These are phyloP conservation scores for Neofusicoccum kwambonambiense DNA, from an alignment of 2,329 filamentous ascomycete species.

Conservation along the genomic window DNA sequence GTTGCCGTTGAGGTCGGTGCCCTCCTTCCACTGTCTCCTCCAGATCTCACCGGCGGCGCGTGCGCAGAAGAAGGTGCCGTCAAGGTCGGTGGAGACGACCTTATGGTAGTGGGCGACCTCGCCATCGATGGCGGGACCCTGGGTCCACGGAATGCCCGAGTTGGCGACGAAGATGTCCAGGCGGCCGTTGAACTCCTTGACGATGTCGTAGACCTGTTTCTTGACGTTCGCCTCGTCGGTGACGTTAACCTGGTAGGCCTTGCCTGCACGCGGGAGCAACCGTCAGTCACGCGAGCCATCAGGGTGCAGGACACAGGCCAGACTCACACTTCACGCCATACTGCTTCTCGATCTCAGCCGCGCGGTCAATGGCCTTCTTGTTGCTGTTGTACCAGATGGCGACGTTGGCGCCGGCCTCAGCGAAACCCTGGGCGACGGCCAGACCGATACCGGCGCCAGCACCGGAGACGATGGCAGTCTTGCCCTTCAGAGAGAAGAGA, in stretches of 20 bases:
- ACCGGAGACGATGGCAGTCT: conserved; percentile 50
- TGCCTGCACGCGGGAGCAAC: conserved; percentile 29
- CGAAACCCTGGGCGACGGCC: conserved; percentile 18
- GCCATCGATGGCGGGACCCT: conserved; percentile 67
- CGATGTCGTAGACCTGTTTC: conserved; percentile 58
- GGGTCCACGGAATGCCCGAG: conserved; percentile 62
- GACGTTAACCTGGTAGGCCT: conserved; percentile 66
- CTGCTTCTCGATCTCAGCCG: conserved; percentile 16
- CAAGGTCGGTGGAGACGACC: conserved; percentile 83
- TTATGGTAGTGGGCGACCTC: conserved; percentile 70
- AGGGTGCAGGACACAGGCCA: neutral
- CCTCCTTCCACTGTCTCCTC: conserved; percentile 19
- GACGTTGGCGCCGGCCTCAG: conserved; percentile 49
- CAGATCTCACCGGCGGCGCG: conserved; percentile 68
- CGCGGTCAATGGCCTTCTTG: conserved; percentile 60
- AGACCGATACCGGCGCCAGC: conserved; percentile 53
- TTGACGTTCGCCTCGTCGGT: conserved; percentile 56
- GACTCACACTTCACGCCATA: conserved; percentile 20
- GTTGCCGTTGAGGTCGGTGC: conserved; percentile 19
- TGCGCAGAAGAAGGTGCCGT: conserved; percentile 83
- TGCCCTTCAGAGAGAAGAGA: conserved; percentile 43
- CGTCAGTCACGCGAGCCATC: neutral
- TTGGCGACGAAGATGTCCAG: conserved; percentile 68
- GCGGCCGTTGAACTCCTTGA: conserved; percentile 69
- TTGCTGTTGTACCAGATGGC: conserved; percentile 55